Evolutionary conservation across 2,329 filamentous ascomycete genomes (phyloP).

Genomic region (Ophiosphaerella narmari): DNA sequence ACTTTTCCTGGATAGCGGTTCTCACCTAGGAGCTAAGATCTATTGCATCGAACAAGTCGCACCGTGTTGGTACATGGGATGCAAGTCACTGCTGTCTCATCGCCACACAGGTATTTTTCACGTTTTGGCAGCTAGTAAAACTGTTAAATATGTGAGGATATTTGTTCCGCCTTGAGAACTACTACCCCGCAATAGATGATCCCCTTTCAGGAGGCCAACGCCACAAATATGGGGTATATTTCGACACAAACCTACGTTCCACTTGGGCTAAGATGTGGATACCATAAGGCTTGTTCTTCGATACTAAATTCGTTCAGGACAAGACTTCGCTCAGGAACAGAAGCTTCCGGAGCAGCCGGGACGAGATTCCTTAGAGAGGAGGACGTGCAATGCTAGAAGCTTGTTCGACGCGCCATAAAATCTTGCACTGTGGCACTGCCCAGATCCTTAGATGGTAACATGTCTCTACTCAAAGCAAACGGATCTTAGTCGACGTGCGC

Average conservation of each 20-base stretch:
- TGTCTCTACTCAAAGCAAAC: constrained; percentile 8
- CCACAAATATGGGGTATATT: constrained; percentile 1
- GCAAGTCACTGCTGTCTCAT: not conserved
- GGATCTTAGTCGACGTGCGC: not conserved
- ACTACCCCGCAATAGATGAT: not conserved
- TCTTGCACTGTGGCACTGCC: constrained; percentile 27
- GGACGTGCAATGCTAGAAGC: constrained; percentile 25
- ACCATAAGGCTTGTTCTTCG: too few relatives aligned
- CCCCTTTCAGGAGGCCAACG: not conserved
- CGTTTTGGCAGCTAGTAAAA: not conserved
- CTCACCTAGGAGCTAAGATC: constrained; percentile 5
- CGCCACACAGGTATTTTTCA: too few relatives aligned
- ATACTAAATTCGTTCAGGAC: not conserved
- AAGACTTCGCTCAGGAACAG: constrained; percentile 9
- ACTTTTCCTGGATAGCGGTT: constrained; percentile 11
- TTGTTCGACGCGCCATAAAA: constrained; percentile 20
- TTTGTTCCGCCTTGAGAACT: not conserved
- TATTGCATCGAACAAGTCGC: constrained; percentile 5
- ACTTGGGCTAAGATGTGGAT: too few relatives aligned
- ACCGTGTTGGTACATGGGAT: constrained; percentile 1
- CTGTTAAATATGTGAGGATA: not conserved
- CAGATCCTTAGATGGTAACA: constrained; percentile 20
- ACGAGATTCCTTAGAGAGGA: constrained; percentile 33
- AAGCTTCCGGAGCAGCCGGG: constrained; percentile 41
- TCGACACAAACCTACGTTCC: not conserved